These are phyloP conservation scores for Pythium aristosporum DNA, from an alignment of 352 stramenopile genomes.

Conservation along the genomic window DNA sequence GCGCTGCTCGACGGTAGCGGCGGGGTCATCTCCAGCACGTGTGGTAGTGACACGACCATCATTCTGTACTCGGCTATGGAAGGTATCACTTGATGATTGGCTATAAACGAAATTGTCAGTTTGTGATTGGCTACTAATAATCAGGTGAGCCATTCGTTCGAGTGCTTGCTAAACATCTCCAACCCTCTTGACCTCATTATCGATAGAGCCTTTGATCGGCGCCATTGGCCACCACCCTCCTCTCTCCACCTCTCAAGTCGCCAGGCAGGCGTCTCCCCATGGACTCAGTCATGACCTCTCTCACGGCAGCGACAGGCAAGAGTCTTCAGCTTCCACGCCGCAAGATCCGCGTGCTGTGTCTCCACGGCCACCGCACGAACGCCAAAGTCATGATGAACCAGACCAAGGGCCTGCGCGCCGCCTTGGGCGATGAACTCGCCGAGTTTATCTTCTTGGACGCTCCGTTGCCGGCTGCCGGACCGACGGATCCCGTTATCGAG, in stretches of 20 bases:
- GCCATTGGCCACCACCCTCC: no score
- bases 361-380: constrained; percentile 35
- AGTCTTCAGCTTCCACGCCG: constrained; percentile 6
- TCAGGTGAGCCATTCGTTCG: no score
- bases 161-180: no score
- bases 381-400: constrained; percentile 31
- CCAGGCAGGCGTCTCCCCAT: not conserved
- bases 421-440: constrained; percentile 24
- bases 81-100: no score
- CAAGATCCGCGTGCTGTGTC: constrained; percentile 29
- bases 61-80: no score
- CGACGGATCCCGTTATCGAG: constrained; percentile 23
- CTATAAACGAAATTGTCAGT: no score
- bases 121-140: no score
- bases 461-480: constrained; percentile 16
- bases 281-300: constrained; percentile 3
- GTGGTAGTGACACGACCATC: not conserved
- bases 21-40: not conserved
- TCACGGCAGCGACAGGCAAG: constrained; percentile 2
- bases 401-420: constrained; percentile 24
- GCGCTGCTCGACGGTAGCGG: constrained; percentile 17
- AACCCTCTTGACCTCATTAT: no score
- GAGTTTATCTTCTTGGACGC: constrained; percentile 35
- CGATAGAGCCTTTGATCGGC: no score
- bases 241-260: not conserved